These are phyloP conservation scores for Chaetomium fimeti DNA, from an alignment of 495 filamentous ascomycete species.

Conservation along the genomic window DNA sequence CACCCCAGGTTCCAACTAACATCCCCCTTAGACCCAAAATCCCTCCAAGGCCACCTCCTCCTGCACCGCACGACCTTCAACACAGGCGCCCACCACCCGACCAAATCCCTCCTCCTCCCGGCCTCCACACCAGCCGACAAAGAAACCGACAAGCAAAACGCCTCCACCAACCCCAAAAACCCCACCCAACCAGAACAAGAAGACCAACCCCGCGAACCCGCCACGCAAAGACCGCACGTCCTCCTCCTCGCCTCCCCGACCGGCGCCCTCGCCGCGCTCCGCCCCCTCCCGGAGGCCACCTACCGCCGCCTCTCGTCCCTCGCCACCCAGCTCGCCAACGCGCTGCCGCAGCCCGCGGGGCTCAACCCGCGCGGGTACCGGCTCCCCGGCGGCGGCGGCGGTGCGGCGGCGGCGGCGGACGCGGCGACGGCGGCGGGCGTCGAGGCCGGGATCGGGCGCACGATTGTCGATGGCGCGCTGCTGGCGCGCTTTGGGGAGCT, in stretches of 20 bases:
- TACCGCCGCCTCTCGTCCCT: constrained; percentile 85
- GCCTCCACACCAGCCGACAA: constrained; percentile 43
- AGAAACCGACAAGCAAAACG: background rate
- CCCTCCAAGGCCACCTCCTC: constrained; percentile 81
- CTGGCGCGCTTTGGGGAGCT: constrained; percentile 67
- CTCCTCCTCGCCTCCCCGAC: constrained; percentile 69
- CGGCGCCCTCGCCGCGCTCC: constrained; percentile 73
- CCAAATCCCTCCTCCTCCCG: constrained; percentile 72
- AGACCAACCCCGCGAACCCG: constrained; percentile 6
- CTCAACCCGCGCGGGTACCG: constrained; percentile 82
- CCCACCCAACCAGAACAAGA: constrained; percentile 26
- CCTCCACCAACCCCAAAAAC: no score
- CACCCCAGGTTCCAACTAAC: constrained; percentile 27
- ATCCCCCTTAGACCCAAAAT: constrained; percentile 72
- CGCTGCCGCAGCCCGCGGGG: constrained; percentile 71
- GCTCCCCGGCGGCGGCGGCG: constrained; percentile 36
- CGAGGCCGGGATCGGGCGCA: constrained; percentile 49
- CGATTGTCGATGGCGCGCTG: constrained; percentile 52
- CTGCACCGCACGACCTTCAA: constrained; percentile 80
- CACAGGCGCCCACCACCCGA: constrained; percentile 74
- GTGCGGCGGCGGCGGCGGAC: constrained; percentile 36
- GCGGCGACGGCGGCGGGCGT: constrained; percentile 44
- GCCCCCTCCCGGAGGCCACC: constrained; percentile 70
- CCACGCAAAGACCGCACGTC: constrained; percentile 49
- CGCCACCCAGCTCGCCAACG: constrained; percentile 71